Evolutionary conservation across 2,329 filamentous ascomycete species (phyloP), one percentile per base, ranked within the genome.

Genomic region (Aspergillus caelatus): DNA sequence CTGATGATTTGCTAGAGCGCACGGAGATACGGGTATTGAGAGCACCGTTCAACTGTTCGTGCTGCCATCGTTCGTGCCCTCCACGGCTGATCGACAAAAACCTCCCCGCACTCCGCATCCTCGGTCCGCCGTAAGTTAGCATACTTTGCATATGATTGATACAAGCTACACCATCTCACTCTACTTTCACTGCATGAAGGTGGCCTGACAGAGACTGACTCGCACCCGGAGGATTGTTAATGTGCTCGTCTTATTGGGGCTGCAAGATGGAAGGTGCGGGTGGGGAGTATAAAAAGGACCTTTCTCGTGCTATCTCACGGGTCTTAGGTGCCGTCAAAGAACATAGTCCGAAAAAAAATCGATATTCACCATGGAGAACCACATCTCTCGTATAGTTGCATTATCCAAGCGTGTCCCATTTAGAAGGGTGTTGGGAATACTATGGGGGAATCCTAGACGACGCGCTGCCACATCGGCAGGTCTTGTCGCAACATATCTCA

Each of bases 401-500:
- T 11, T 30, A n/a, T 30, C 62, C 21, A 62, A 65, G 23, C 21
- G 28, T n/a, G 41, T 66, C 16, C 62, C 62, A 9, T 52, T 62
- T 16, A 50, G 45, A 8, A 26, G 57, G 5, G n/a, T 62, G 1
- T n/a, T 67, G 6, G 26, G 26, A 4, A 57, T 57, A 9, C 36
- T 64, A 3, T 64, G 62, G 64, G 36, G 36, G 9, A 52, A 57
- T 16, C 52, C 60, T 8, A 58, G n/a, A 41, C 54, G 53, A n/a
- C 64, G 65, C 1, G 14, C 67, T 4, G 57, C 58, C 7, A 55
- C 58, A 16, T 45, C 50, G 12, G 64, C 58, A 16, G 60, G 53
- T 11, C 2, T 64, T 4, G 28, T 65, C 1, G 57, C 58, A 4
- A 55, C 61, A 19, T 77, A 77, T 54, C 62, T 73, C 1, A 46